Percentiles rank a stretch among this genome's conserved stretches.
These are phyloP conservation scores for Edaphochlamys debaryana DNA, from an alignment of 139 green algal genomes.

Conservation along the genomic window DNA sequence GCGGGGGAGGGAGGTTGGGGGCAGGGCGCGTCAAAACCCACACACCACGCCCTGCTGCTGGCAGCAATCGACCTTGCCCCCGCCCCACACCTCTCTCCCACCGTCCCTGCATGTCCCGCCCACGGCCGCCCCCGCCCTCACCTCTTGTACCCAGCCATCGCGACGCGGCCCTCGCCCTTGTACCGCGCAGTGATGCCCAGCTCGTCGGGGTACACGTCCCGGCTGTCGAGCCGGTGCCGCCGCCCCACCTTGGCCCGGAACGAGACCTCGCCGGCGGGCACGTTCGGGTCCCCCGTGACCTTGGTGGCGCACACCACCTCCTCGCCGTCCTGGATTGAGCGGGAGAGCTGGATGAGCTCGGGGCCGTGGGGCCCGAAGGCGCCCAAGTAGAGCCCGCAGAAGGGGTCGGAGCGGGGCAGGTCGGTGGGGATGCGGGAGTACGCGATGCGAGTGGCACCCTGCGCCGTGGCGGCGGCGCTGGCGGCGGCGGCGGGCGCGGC, in stretches of 20 bases:
- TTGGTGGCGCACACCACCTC: conserved; percentile 85
- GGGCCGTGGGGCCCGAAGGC: conserved; percentile 90
- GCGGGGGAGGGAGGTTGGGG: not conserved
- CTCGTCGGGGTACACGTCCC: conserved; percentile 83
- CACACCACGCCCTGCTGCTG: not conserved
- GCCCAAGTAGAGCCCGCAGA: conserved; percentile 84
- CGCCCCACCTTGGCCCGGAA: conserved; percentile 82
- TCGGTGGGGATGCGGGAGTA: conserved; percentile 55
- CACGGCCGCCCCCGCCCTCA: not conserved
- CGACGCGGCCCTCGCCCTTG: conserved; percentile 86
- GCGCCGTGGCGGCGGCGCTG: not conserved
- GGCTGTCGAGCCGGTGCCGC: conserved; percentile 43
- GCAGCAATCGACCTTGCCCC: no score
- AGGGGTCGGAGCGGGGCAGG: conserved; percentile 61
- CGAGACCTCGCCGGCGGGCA: conserved; percentile 82
- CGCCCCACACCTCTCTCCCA: no score
- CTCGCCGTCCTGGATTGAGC: conserved; percentile 57
- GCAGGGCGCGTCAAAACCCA: not conserved
- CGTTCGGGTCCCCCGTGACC: conserved; percentile 92
- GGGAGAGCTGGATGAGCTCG: conserved; percentile 85
- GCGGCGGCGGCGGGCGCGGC: not conserved
- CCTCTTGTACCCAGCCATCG: conserved; percentile 70
- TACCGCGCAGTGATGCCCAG: conserved; percentile 84
- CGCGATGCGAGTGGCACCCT: conserved; percentile 30
- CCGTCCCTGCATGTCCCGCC: no score